Conservation (phyloP, 1,139 yeast species). For the Nakaseomyces kungkrabaensis region DNA sequence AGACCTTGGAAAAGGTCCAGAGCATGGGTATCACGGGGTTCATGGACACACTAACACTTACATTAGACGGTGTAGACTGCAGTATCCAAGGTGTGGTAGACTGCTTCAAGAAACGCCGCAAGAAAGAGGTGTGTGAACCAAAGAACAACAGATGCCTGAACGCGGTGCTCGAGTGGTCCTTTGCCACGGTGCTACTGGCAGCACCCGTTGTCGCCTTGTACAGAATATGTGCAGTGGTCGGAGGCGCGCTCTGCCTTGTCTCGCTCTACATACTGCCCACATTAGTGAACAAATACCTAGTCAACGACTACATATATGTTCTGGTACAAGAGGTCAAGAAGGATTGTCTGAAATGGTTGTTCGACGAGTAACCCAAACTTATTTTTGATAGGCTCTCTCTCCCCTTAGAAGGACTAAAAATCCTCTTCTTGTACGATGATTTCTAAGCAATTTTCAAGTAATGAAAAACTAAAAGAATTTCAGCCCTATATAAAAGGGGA, state of each 20-base stretch:
- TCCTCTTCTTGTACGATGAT: no score
- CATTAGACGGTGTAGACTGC: not conserved
- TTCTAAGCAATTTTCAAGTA: no score
- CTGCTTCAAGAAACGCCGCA: not conserved
- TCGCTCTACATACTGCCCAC: not conserved
- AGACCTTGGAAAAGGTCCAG: not conserved
- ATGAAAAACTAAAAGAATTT: no score
- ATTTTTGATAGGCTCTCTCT: not conserved
- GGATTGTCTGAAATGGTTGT: conserved; percentile 1
- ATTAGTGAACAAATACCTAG: not conserved
- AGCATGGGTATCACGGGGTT: not conserved
- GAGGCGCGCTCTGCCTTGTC: not conserved
- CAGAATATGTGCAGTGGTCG: not conserved
- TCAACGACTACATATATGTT: not conserved
- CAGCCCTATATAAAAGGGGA: not conserved
- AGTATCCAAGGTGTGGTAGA: not conserved
- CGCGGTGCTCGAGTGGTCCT: not conserved
- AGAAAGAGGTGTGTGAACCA: not conserved
- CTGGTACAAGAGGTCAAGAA: not conserved
- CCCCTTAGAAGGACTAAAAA: no score
- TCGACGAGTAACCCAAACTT: not conserved
- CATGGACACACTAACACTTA: not conserved
- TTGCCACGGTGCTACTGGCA: not conserved
- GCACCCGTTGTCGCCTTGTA: not conserved
- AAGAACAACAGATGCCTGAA: not conserved